Evolutionary conservation across 1,139 yeast genomes (phyloP), one percentile per base, ranked within the genome.

Genomic region (Scheffersomyces insectosa): DNA sequence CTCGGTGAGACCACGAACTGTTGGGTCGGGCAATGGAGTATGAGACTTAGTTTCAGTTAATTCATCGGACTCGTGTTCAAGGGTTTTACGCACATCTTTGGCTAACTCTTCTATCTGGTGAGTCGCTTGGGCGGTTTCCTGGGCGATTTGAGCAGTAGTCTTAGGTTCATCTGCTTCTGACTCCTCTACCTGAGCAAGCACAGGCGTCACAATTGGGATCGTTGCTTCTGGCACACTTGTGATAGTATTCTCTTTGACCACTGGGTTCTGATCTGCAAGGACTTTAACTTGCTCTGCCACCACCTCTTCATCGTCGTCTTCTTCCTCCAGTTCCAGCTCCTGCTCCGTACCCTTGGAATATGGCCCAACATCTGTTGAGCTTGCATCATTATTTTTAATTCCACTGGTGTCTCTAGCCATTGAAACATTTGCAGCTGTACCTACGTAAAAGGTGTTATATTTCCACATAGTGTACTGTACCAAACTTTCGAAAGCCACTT

Each of bases 381-480:
- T 28, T 14, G 38, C 20, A 6, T 16, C 36, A 4, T 28, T 28
- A 28, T 15, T 10, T 27, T 36, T 39, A n/a, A 39, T 36, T n/a
- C 37, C 40, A 2, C 33, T 34, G 15, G 42, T 40, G 23, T 44
- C 41, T 23, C 42, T 37, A 40, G 40, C 37, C 20, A 39, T 40
- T 20, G 25, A 20, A 7, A 20, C 25, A 20, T 20, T 20, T 5
- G 25, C 25, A 5, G 25, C 34, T n/a, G 28, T 34, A 37, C 45
- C 27, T 3, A n/a, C 41, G 23, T 40, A 43, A 12, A 56, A 45
- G 5, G 63, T 62, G 25, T 56, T 63, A 52, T 66, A 59, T 47
- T 72, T 74, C 69, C 75, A 71, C 9, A 85, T 76, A 51, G 80
- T 83, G 61, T 83, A 88, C 38, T 77, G 78, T 3, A 85, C 80